Evolutionary conservation across 352 stramenopile species (phyloP).

Genomic region (Phytophthora meadii): DNA sequence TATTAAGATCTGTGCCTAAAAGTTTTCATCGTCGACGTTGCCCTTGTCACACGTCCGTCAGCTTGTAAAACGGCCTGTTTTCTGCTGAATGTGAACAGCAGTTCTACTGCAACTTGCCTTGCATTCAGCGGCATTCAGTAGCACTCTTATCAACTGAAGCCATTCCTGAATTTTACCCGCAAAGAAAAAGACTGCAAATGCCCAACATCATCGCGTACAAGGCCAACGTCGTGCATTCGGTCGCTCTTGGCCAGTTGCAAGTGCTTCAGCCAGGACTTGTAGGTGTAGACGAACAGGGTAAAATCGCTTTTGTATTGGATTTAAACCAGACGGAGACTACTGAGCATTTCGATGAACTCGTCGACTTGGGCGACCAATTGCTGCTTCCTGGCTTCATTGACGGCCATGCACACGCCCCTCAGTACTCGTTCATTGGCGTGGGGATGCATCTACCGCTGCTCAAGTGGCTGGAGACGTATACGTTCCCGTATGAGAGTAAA

Average conservation of each 20-base stretch:
- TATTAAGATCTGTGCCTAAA: too few species aligned
- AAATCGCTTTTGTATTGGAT: conserved; percentile 35
- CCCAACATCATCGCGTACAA: conserved; percentile 70
- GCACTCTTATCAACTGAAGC: not conserved
- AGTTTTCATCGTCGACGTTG: not conserved
- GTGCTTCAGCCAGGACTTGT: conserved; percentile 58
- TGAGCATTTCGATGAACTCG: conserved; percentile 53
- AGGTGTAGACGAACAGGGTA: conserved; percentile 39
- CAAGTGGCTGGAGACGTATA: conserved; percentile 95
- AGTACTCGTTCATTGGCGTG: conserved; percentile 94
- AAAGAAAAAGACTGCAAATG: conserved; percentile 11
- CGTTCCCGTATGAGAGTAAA: conserved; percentile 93
- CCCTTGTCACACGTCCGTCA: conserved; percentile 16
- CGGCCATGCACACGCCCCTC: conserved; percentile 93
- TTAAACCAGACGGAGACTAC: conserved; percentile 29
- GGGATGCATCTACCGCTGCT: conserved; percentile 94
- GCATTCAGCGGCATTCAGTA: too few species aligned
- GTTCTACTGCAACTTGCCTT: conserved; percentile 11
- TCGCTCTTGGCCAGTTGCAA: conserved; percentile 63
- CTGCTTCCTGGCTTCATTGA: conserved; percentile 95
- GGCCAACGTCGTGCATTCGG: conserved; percentile 77
- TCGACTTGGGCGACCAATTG: conserved; percentile 79
- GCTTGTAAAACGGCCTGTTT: conserved; percentile 10
- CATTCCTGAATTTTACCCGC: conserved; percentile 26
- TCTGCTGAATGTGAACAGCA: conserved; percentile 14